Percentiles rank a stretch among this genome's conserved stretches.
These are phyloP conservation scores for Peronospora destructor DNA, from an alignment of 352 stramenopile genomes.

Conservation along the genomic window DNA sequence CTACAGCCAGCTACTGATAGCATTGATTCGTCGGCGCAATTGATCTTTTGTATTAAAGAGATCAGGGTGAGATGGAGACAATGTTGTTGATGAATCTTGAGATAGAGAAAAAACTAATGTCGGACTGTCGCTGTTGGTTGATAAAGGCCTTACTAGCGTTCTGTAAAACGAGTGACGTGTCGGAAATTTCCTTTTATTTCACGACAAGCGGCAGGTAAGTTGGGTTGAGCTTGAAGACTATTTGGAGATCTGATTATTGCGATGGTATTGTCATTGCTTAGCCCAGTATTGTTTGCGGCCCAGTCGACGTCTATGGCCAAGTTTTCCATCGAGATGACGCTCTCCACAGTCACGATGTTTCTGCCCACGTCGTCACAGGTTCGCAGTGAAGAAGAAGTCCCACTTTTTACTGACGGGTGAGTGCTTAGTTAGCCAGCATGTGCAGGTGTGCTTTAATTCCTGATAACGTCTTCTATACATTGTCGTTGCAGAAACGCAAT, in stretches of 20 bases:
- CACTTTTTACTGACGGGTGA: slow-evolving; percentile 19
- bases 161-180: slow-evolving; percentile 71
- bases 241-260: slow-evolving; percentile 4
- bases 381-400: slow-evolving; percentile 36
- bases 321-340: slow-evolving; percentile 69
- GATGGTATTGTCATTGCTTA: slow-evolving; percentile 14
- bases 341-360: slow-evolving; percentile 80
- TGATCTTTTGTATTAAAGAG: slow-evolving; percentile 83
- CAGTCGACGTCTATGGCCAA: slow-evolving; percentile 67
- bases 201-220: slow-evolving; percentile 51
- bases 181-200: slow-evolving; percentile 71
- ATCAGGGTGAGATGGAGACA: slow-evolving; percentile 37
- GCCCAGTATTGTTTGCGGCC: slow-evolving; percentile 63
- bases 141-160: slow-evolving; percentile 51
- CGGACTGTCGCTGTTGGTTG: slow-evolving; percentile 1
- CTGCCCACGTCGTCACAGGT: slow-evolving; percentile 56
- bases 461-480: background rate
- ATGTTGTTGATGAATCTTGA: background rate
- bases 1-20: slow-evolving; percentile 31
- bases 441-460: background rate
- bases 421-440: slow-evolving; percentile 1
- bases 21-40: slow-evolving; percentile 52
- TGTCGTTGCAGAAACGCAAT: slow-evolving; percentile 8
- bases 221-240: background rate
- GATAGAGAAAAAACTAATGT: slow-evolving; percentile 1